Base-by-base conservation (phyloP, 2,329 filamentous ascomycete species). In the Cercospora sp. region DNA sequence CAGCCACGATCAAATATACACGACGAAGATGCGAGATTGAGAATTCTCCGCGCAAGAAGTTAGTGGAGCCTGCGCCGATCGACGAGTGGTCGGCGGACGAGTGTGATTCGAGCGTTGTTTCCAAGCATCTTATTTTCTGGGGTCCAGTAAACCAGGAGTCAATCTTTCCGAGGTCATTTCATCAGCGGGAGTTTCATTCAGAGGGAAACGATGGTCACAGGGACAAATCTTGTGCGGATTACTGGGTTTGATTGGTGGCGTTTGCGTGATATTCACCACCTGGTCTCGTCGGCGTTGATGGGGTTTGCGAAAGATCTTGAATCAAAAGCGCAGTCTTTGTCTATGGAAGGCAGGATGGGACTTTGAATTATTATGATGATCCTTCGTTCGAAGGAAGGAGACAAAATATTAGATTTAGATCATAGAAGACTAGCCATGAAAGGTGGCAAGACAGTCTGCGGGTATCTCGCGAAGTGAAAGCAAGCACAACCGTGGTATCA, bases 31-130 rank as follows among this genome's bases (percentile, higher is more conserved):
- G 69, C 72, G 21, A 63, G 73, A 40, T 60, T 70, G 18, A 61
- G 69, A 53, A 76, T 72, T 68, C 71, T 75, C 21, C 66, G 72
- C 32, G 73, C 73, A 43, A 67, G 73, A 53, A 72, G 65, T 64
- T 75, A 74, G 73, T 57, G 59, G 24, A 32, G 18, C 53, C 51
- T n/a, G 34, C n/a, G 30, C 24, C 30, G 26, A 24, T 32, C 18
- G 28, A 53, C 18, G 28, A 53, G 30, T 30, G 45, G 21, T 12
- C 37, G 37, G 7, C 32, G 32, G 34, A 45, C 26, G 32, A 26
- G 10, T 21, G 8, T n/a, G 18, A 61, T 43, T n/a, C 21, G 32
- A 26, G 32, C 32, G 21, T 40, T 18, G 3, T 43, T 61, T 30
- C 32, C 21, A 26, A 13, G 59, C 28, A 16, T 60, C 18, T 5